These are phyloP conservation scores for Hortiboletus campestris DNA, from an alignment of 768 basidiomycete species.

Conservation along the genomic window DNA sequence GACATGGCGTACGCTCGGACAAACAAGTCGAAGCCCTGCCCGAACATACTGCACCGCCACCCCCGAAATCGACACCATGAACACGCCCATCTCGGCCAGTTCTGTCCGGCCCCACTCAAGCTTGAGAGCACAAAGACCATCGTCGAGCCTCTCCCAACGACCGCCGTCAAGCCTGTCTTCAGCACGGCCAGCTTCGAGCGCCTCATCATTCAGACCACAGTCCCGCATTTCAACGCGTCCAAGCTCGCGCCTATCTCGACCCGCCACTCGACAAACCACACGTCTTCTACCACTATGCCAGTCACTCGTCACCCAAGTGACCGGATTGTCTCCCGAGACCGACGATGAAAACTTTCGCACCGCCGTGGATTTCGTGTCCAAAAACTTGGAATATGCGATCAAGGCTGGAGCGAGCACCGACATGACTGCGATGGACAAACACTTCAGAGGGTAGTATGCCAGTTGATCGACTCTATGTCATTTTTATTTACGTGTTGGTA, in stretches of 20 bases:
- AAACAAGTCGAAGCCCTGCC: background rate
- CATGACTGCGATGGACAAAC: slow-evolving; percentile 52
- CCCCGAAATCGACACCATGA: slow-evolving; percentile 13
- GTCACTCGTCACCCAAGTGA: slow-evolving; percentile 52
- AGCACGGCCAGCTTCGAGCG: slow-evolving; percentile 44
- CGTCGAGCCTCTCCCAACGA: slow-evolving; percentile 39
- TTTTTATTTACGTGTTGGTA: slow-evolving; percentile 12
- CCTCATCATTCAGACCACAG: slow-evolving; percentile 35
- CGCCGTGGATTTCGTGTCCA: slow-evolving; percentile 56
- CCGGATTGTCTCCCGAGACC: slow-evolving; percentile 44
- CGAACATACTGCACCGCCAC: slow-evolving; percentile 10
- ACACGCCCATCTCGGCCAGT: slow-evolving; percentile 17
- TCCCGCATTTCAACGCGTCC: slow-evolving; percentile 37
- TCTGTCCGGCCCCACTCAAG: slow-evolving; percentile 21
- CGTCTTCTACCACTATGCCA: slow-evolving; percentile 56
- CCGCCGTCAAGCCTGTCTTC: slow-evolving; percentile 49
- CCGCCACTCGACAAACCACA: slow-evolving; percentile 48
- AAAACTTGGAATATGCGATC: slow-evolving; percentile 53
- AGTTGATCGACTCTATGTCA: background rate
- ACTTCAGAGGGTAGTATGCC: slow-evolving; percentile 48
- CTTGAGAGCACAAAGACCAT: slow-evolving; percentile 26
- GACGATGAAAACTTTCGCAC: slow-evolving; percentile 46
- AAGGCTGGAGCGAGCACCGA: slow-evolving; percentile 60
- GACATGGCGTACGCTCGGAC: slow-evolving; percentile 20
- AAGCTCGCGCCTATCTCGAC: slow-evolving; percentile 48